Evolutionary conservation across 768 basidiomycete species (phyloP).

Genomic region (Tricholoma terreum): DNA sequence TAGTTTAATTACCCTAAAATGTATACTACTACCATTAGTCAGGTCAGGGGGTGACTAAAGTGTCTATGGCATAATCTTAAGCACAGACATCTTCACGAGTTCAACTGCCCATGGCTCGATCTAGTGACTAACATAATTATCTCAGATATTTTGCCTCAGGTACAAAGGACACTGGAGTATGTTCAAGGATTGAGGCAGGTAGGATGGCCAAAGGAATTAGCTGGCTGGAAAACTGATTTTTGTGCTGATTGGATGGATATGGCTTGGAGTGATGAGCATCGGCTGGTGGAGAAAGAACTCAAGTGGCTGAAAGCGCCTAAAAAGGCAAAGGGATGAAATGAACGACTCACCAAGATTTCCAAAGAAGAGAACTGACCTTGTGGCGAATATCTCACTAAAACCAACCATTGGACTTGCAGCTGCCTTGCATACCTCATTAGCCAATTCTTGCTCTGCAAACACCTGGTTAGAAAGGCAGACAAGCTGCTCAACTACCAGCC

Average conservation of each 20-base stretch:
- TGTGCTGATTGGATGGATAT: constrained; percentile 16
- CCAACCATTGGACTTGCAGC: constrained; percentile 18
- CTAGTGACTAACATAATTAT: constrained; percentile 14
- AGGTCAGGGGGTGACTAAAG: too few species aligned
- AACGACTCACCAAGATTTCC: constrained; percentile 10
- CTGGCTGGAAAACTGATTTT: constrained; percentile 18
- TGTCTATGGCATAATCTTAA: constrained; percentile 22
- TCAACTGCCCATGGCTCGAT: constrained; percentile 18
- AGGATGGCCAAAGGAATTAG: constrained; percentile 13
- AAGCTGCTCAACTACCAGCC: constrained; percentile 9
- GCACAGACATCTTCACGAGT: constrained; percentile 19
- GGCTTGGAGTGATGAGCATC: constrained; percentile 12
- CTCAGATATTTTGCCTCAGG: constrained; percentile 11
- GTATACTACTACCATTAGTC: too few species aligned
- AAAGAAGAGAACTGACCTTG: constrained; percentile 8
- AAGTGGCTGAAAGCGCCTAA: constrained; percentile 5
- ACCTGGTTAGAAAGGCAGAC: constrained; percentile 15
- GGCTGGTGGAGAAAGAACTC: constrained; percentile 16
- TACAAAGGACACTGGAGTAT: constrained; percentile 10
- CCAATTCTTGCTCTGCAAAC: constrained; percentile 18
- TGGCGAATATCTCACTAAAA: constrained; percentile 13
- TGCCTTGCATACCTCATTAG: constrained; percentile 14
- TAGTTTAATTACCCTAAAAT: too few species aligned
- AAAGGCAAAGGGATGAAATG: constrained; percentile 6
- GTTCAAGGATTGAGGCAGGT: constrained; percentile 11